Conservation (phyloP, 1,139 yeast genomes). For the Fermentozyma sake region DNA sequence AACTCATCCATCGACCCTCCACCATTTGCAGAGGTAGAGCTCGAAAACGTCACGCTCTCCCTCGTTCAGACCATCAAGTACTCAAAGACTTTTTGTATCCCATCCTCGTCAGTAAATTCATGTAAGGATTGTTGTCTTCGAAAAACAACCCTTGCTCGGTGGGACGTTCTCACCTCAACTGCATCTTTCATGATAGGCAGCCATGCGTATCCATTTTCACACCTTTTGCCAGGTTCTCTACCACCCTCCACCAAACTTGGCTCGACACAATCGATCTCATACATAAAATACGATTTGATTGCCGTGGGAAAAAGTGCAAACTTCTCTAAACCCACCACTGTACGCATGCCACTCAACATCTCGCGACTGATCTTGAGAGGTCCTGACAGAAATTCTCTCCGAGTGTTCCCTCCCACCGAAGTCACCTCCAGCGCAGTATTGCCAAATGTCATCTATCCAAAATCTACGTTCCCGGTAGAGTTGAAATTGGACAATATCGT, state of each 20-base stretch:
- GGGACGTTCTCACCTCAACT: conserved; percentile 73
- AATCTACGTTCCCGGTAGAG: conserved; percentile 79
- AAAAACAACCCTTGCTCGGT: conserved; percentile 65
- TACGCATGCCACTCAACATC: conserved; percentile 67
- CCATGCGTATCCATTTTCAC: conserved; percentile 94
- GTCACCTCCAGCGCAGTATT: conserved; percentile 81
- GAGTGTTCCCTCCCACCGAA: conserved; percentile 95
- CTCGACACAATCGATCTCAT: conserved; percentile 40
- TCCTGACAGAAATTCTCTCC: conserved; percentile 77
- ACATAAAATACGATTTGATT: conserved; percentile 67
- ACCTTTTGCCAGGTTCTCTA: conserved; percentile 80
- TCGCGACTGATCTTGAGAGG: conserved; percentile 77
- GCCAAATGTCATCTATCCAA: conserved; percentile 88
- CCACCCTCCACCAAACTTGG: conserved; percentile 76
- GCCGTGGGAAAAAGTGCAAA: conserved; percentile 43
- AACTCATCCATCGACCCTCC: conserved; percentile 4
- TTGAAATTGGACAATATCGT: conserved; percentile 77
- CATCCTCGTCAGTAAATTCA: conserved; percentile 43
- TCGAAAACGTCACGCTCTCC: conserved; percentile 58
- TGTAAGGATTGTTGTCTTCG: conserved; percentile 57
- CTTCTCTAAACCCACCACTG: conserved; percentile 26
- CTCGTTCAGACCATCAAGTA: conserved; percentile 66
- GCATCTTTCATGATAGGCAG: conserved; percentile 57
- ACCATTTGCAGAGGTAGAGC: conserved; percentile 24
- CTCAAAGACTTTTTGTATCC: conserved; percentile 61